Evolutionary conservation across 768 basidiomycete genomes (phyloP), one percentile per base, ranked within the genome.

Genomic region (Hortiboletus flavorubellus): DNA sequence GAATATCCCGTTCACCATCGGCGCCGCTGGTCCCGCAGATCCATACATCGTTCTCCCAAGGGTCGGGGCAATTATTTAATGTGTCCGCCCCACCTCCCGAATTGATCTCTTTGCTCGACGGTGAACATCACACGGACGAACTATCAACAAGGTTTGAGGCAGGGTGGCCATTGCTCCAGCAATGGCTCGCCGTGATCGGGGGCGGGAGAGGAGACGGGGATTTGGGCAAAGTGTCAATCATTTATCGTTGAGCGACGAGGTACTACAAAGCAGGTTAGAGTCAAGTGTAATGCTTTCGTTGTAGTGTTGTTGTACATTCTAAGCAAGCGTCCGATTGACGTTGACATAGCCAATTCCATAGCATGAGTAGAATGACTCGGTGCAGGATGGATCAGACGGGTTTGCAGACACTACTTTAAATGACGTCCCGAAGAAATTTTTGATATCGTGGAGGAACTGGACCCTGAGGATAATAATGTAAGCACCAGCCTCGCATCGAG

Each of bases 271-370:
- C 18, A 23, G 21, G 33, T 12, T 48, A 12, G 31, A 18, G 35
- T 46, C 29, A 11, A 30, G 12, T 26, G 30, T 14, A 35, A 42
- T 39, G 21, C 11, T 48, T 41, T 38, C 38, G 46, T 15, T 42
- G 40, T n/a, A 41, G 23, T 40, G 39, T 39, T 37, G 31, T 33
- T 47, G 37, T 52, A 63, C 37, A 52, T 44, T 51, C 39, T 74
- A 91, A 21, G 85, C 86, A 54, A 93, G 71, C 29, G 87, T 80
- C 62, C 89, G 79, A 69, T 92, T 93, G 53, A 87, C 84, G 69
- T 98, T 99, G 58, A 91, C 76, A 68, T 94, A 94, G 43, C 97
- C 96, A 23, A 86, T 84, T 11, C 96, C 96, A 59, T 94, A 91
- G 68, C 96, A 98, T 7, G 92, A 92, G 70, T 93, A 87, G 45